Conservation (phyloP, 2,329 filamentous ascomycete genomes). For the Ramularia collo-cygni region DNA sequence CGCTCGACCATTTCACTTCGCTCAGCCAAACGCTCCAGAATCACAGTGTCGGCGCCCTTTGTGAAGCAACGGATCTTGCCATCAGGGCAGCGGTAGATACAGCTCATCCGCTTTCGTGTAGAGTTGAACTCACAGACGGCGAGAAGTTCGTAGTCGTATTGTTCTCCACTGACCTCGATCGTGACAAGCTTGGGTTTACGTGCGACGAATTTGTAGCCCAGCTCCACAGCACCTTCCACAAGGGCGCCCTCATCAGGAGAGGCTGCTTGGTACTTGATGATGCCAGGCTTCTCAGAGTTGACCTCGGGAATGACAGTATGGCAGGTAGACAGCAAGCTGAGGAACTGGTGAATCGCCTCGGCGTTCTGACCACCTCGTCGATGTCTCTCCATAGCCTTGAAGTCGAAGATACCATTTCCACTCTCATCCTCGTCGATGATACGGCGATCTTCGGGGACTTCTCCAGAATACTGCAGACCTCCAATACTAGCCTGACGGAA, state of each 20-base stretch:
- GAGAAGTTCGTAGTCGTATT: constrained; percentile 79
- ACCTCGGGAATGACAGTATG: constrained; percentile 96
- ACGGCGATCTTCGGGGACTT: constrained; percentile 82
- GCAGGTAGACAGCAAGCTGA: constrained; percentile 79
- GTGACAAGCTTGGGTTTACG: constrained; percentile 84
- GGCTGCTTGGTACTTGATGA: constrained; percentile 95
- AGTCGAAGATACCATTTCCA: constrained; percentile 77
- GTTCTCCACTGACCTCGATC: constrained; percentile 65
- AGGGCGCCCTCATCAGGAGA: constrained; percentile 97
- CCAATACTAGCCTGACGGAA: constrained; percentile 92
- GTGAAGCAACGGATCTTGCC: constrained; percentile 90
- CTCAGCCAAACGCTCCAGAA: constrained; percentile 77
- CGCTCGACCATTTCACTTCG: constrained; percentile 75
- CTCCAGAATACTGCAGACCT: constrained; percentile 88
- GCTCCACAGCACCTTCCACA: constrained; percentile 76
- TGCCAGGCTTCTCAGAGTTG: constrained; percentile 65
- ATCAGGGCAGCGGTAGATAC: constrained; percentile 92
- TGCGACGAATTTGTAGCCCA: constrained; percentile 87
- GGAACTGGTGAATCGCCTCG: constrained; percentile 71
- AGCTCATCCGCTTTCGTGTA: constrained; percentile 93
- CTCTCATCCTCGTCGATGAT: constrained; percentile 65
- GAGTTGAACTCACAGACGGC: constrained; percentile 99
- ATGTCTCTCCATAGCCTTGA: constrained; percentile 67
- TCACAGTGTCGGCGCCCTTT: constrained; percentile 97
- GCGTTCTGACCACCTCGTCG: constrained; percentile 46